These are phyloP conservation scores for Euryodendron excelsum DNA, from an alignment of 148 eudicot genomes.

Conservation along the genomic window DNA sequence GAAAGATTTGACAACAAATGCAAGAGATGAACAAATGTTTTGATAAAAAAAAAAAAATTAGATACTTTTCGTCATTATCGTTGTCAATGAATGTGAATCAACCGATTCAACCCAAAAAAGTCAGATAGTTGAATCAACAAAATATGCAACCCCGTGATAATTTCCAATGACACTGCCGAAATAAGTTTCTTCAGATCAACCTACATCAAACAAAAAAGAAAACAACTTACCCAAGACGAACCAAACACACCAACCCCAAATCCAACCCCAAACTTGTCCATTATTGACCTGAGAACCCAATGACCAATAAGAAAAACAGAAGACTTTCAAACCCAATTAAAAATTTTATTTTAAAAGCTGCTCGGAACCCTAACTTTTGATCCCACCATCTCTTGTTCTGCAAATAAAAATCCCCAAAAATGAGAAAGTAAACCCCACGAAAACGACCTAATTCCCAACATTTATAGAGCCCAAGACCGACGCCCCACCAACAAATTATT, in stretches of 20 bases:
- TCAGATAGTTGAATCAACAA: constrained; percentile 12
- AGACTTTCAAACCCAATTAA: neutral
- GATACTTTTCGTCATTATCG: constrained; percentile 1
- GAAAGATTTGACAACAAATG: constrained; percentile 9
- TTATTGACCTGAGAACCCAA: constrained; percentile 10
- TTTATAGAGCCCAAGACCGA: neutral
- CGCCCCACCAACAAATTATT: constrained; percentile 7
- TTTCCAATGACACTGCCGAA: neutral
- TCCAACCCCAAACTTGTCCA: neutral
- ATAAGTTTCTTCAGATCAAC: constrained; percentile 10
- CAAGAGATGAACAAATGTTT: neutral
- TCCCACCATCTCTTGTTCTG: constrained; percentile 6
- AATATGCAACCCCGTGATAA: neutral
- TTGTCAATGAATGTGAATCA: neutral
- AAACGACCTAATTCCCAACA: constrained; percentile 13
- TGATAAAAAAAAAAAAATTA: neutral
- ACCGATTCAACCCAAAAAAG: constrained; percentile 1
- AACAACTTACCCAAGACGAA: neutral
- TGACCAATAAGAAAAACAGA: neutral
- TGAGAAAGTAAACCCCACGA: constrained; percentile 19
- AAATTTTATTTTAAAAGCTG: neutral
- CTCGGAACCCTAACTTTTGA: constrained; percentile 7
- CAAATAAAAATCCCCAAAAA: neutral
- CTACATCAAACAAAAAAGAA: neutral
- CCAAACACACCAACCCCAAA: constrained; percentile 1